Evolutionary conservation across 2,329 filamentous ascomycete species (phyloP).

Genomic region (Diatrype stigma): DNA sequence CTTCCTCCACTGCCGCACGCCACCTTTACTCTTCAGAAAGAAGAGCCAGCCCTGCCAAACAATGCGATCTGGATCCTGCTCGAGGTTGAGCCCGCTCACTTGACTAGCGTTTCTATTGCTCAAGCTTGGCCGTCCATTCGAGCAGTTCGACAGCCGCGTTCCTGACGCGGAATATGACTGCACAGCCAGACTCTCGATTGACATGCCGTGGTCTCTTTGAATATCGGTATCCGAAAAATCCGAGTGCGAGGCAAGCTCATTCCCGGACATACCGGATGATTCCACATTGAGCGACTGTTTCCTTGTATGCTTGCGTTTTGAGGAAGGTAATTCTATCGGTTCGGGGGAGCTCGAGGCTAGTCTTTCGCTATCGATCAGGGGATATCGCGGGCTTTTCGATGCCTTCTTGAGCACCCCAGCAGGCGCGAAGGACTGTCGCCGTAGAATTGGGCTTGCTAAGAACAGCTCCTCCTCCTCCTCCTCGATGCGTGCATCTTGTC

Average conservation of each 20-base stretch:
- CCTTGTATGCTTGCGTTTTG: slow-evolving; percentile 31
- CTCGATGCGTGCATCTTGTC: slow-evolving; percentile 75
- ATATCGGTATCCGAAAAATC: slow-evolving; percentile 75
- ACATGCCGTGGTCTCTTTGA: slow-evolving; percentile 44
- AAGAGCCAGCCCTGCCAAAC: slow-evolving; percentile 90
- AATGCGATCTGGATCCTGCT: slow-evolving; percentile 78
- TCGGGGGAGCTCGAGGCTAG: slow-evolving; percentile 60
- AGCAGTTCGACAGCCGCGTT: slow-evolving; percentile 24
- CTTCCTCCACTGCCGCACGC: slow-evolving; percentile 89
- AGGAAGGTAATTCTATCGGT: slow-evolving; percentile 38
- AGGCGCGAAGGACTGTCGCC: slow-evolving; percentile 40
- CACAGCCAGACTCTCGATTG: slow-evolving; percentile 46
- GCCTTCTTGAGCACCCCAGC: slow-evolving; percentile 18
- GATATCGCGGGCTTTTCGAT: slow-evolving; percentile 17
- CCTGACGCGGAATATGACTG: slow-evolving; percentile 32
- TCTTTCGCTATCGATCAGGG: slow-evolving; percentile 34
- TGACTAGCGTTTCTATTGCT: slow-evolving; percentile 57
- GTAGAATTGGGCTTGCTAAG: slow-evolving; percentile 60
- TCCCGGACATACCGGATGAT: slow-evolving; percentile 59
- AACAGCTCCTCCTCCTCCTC: slow-evolving; percentile 85
- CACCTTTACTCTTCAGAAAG: slow-evolving; percentile 75
- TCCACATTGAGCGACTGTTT: slow-evolving; percentile 60
- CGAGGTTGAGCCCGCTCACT: slow-evolving; percentile 50
- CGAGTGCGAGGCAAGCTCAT: slow-evolving; percentile 73
- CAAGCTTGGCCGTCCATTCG: slow-evolving; percentile 28